These are phyloP conservation scores for Fusarium sulawesiense DNA, from an alignment of 2,329 filamentous ascomycete genomes.

Conservation along the genomic window DNA sequence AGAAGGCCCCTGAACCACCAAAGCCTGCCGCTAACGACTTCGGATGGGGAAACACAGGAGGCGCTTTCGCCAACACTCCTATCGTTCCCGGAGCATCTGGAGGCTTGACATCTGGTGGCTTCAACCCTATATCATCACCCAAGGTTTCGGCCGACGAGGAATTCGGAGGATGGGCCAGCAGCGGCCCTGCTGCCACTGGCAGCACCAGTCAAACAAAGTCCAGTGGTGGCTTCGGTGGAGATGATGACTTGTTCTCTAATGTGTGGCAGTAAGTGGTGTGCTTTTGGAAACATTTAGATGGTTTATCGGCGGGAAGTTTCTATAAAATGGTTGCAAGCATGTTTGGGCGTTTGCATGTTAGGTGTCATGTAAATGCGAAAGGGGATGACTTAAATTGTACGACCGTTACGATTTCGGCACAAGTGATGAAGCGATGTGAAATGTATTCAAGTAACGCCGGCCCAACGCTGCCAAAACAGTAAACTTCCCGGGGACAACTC, in stretches of 20 bases:
- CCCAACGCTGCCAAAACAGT: conserved; percentile 35
- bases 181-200: conserved; percentile 59
- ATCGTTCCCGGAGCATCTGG: conserved; percentile 68
- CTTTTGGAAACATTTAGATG: conserved; percentile 28
- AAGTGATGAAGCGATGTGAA: conserved; percentile 23
- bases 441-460: conserved; percentile 40
- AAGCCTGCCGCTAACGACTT: conserved; percentile 69
- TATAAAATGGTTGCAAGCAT: conserved; percentile 48
- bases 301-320: conserved; percentile 22
- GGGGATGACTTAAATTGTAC: conserved; percentile 31
- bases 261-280: conserved; percentile 79
- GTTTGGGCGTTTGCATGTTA: conserved; percentile 51
- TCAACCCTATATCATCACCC: conserved; percentile 64
- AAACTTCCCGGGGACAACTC: conserved; percentile 12
- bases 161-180: conserved; percentile 93
- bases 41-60: conserved; percentile 63
- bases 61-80: conserved; percentile 67
- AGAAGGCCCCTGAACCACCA: conserved; percentile 69
- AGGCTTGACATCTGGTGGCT: conserved; percentile 62
- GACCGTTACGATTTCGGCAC: conserved; percentile 9
- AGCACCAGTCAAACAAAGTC: conserved; percentile 60
- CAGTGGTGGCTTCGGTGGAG: conserved; percentile 69
- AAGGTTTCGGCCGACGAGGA: conserved; percentile 91
- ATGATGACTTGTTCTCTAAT: conserved; percentile 93
- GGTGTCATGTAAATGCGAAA: conserved; percentile 50